phyloP scores from a whole-genome alignment of 257 asterid genomes.

The Fraxinus pennsylvanica region DNA sequence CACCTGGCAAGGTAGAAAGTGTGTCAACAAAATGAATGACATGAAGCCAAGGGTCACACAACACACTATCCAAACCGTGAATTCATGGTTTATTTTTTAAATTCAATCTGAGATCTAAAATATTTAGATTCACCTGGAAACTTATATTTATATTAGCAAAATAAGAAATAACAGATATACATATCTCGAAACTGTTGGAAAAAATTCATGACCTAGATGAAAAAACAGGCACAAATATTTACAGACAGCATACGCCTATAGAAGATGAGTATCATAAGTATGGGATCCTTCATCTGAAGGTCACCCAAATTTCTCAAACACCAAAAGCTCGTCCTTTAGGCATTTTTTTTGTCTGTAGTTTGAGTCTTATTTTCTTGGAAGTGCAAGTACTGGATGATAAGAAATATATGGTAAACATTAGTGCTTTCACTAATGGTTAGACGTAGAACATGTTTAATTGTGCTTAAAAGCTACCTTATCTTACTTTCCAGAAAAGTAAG shows the following conservation, averaged over 20 bases:
- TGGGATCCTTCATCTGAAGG: not conserved
- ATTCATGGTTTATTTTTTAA: conserved; percentile 4
- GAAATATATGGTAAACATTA: not conserved
- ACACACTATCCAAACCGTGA: not conserved
- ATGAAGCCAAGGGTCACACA: not conserved
- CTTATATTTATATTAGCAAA: conserved; percentile 10
- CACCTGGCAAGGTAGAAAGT: conserved; percentile 49
- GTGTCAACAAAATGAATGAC: conserved; percentile 20
- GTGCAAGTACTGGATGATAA: not conserved
- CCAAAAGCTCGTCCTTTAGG: not conserved
- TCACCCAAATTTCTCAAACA: not conserved
- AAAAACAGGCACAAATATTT: not conserved
- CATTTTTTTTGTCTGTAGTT: not conserved
- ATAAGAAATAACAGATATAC: conserved; percentile 1
- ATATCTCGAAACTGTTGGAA: not conserved
- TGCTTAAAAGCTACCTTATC: not conserved
- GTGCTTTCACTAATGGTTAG: not conserved
- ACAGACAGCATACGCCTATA: not conserved
- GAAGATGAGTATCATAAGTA: not conserved
- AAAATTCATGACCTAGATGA: not conserved
- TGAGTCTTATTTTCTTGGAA: not conserved
- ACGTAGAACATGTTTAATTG: not conserved
- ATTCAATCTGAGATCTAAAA: not conserved
- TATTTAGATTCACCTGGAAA: not conserved
- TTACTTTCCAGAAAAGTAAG: not conserved